Evolutionary conservation across 2,329 filamentous ascomycete genomes (phyloP), one percentile per base, ranked within the genome.

Genomic region (Pseudogymnoascus verrucosus): DNA sequence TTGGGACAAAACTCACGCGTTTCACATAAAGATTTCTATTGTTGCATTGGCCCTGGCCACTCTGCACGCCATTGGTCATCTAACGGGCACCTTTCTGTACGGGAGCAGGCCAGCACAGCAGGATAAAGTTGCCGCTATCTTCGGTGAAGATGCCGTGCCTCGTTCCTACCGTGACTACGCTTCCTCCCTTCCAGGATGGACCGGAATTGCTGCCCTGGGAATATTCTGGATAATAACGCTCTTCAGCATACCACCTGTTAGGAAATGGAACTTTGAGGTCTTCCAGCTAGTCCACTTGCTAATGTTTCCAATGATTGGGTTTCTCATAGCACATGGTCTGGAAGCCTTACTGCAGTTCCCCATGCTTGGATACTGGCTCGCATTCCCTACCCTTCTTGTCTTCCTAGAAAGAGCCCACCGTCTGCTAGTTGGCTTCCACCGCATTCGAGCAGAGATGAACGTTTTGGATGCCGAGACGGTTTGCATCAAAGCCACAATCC

Each of bases 281-380:
- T 86, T 86, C 65, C 82, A 85, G 66, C 73, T 84, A 0, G 80
- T 78, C 0, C 83, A 85, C 66, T 65, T 85, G 5, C 77, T 85
- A 39, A 84, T 85, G 80, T 85, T 80, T 44, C 83, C 82, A 7
- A 80, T 85, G 19, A 79, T 85, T 28, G 82, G 78, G 0, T 73
- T 85, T 0, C 76, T 84, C 68, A 80, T 79, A 70, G 82, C 80
- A 0, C 83, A 86, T 66, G 83, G 83, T 0, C 80, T 81, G 0
- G 74, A 76, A 0, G 76, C 71, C 2, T 71, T 85, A 0, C 69
- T 85, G 0, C 82, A 84, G 66, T 79, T 74, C 71, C 80, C 82
- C 1, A 84, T 85, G 78, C 77, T 85, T 14, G 82, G 82, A 1
- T 84, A 82, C 68, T 83, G 80, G 71, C 76, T 85, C 1, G 80